phyloP scores from a whole-genome alignment of 257 asterid genomes.

The Ilex aquifolium region DNA sequence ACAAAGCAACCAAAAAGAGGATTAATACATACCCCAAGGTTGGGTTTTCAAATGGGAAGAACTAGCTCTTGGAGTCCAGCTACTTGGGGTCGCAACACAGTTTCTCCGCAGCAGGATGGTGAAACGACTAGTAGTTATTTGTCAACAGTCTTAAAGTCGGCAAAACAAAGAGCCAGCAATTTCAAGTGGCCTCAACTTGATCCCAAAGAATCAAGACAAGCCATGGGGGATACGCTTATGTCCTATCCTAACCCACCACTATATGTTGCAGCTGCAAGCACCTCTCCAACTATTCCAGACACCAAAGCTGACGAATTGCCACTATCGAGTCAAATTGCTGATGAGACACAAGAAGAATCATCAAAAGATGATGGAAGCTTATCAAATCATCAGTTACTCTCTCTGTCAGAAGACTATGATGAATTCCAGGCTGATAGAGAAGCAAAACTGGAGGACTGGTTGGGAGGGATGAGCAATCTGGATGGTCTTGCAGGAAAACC shows the following conservation, averaged over 20 bases:
- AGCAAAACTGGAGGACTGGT: conserved; percentile 80
- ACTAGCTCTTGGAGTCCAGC: conserved; percentile 71
- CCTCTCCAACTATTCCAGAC: conserved; percentile 19
- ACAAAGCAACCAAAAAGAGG: conserved; percentile 63
- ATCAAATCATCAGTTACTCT: conserved; percentile 36
- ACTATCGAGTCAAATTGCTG: conserved; percentile 29
- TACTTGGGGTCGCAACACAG: conserved; percentile 49
- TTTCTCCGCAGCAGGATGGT: conserved; percentile 23
- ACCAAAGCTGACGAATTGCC: conserved; percentile 37
- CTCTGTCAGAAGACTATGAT: conserved; percentile 43
- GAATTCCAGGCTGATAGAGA: conserved; percentile 80
- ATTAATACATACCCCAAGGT: conserved; percentile 32
- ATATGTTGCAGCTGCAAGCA: conserved; percentile 20
- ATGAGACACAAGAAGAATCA: conserved; percentile 43
- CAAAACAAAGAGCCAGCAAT: conserved; percentile 55
- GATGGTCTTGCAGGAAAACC: neutral
- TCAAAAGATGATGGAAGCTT: conserved; percentile 27
- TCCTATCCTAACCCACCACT: conserved; percentile 17
- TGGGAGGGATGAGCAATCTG: conserved; percentile 34
- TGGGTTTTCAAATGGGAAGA: conserved; percentile 49
- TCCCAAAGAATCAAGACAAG: conserved; percentile 18
- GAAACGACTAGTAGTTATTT: conserved; percentile 51
- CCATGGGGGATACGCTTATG: conserved; percentile 22
- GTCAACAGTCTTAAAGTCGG: conserved; percentile 57
- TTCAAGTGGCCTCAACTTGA: conserved; percentile 47